phyloP scores from a whole-genome alignment of 768 basidiomycete genomes.

The Boletellus emodensis region DNA sequence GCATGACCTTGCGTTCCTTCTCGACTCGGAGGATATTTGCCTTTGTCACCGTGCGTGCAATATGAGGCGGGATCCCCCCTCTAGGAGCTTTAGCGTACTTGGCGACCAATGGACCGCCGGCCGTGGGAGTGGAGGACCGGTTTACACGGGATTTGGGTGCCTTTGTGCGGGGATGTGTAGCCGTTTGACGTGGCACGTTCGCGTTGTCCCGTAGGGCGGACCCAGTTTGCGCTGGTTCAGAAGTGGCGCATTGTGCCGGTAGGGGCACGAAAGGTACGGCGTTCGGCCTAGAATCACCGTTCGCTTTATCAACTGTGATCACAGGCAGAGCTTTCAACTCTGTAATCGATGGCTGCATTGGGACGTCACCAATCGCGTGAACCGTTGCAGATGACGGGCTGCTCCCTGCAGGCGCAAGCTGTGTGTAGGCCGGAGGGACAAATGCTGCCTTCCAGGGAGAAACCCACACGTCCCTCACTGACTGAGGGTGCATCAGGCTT shows the following conservation, averaged over 20 bases:
- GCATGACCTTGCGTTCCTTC: conserved; percentile 21
- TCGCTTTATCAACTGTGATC: neutral
- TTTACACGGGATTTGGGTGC: conserved; percentile 3
- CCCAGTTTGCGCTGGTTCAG: conserved; percentile 2
- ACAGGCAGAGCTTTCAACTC: neutral
- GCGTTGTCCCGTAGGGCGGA: neutral
- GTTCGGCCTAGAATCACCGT: neutral
- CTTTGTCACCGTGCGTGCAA: conserved; percentile 30
- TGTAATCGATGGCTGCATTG: neutral
- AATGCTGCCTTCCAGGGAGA: conserved; percentile 8
- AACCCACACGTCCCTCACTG: neutral
- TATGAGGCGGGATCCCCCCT: conserved; percentile 30
- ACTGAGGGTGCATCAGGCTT: conserved; percentile 9
- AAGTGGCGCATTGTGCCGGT: neutral
- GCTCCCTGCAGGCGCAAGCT: neutral
- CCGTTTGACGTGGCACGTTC: neutral
- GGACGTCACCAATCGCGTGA: neutral
- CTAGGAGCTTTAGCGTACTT: conserved; percentile 20
- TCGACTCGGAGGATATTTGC: conserved; percentile 24
- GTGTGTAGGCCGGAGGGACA: neutral
- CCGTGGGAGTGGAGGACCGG: neutral
- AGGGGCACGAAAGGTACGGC: neutral
- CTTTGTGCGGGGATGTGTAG: neutral
- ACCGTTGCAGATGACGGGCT: neutral
- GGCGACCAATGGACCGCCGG: neutral